These are phyloP conservation scores for Mortierella claussenii DNA, from an alignment of 192 early-diverging fungal genomes.

Conservation along the genomic window DNA sequence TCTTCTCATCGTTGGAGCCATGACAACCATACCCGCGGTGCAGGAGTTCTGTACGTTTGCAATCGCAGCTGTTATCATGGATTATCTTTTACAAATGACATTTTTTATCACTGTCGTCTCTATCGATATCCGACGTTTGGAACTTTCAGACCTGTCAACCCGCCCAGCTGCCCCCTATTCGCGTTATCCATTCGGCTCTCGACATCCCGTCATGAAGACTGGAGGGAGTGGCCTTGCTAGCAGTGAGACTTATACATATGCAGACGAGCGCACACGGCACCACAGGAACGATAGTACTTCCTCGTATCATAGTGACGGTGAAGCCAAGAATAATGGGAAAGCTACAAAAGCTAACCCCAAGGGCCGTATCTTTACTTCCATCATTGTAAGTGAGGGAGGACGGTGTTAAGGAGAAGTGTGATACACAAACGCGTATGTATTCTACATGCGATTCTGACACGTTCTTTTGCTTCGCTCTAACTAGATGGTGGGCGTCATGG, in stretches of 20 bases:
- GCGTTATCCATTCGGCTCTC: slow-evolving; percentile 30
- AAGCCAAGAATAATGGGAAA: slow-evolving; percentile 3
- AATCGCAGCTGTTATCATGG: slow-evolving; percentile 73
- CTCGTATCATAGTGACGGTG: slow-evolving; percentile 26
- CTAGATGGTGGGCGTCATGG: slow-evolving; percentile 49
- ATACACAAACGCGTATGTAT: too few species aligned
- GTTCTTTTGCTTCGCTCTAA: neutral
- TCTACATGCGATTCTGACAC: too few species aligned
- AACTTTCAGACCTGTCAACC: slow-evolving; percentile 48
- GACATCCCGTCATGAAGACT: slow-evolving; percentile 13
- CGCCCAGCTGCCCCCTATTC: slow-evolving; percentile 21
- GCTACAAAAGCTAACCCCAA: slow-evolving; percentile 10
- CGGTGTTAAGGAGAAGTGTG: neutral
- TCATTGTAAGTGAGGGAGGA: slow-evolving; percentile 17
- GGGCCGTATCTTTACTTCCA: slow-evolving; percentile 44
- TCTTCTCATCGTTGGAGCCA: slow-evolving; percentile 66
- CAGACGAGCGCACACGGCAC: slow-evolving; percentile 5
- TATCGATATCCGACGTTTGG: slow-evolving; percentile 83
- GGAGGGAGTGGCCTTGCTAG: neutral
- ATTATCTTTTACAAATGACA: slow-evolving; percentile 83
- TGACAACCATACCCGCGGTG: slow-evolving; percentile 67
- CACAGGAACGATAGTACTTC: slow-evolving; percentile 11
- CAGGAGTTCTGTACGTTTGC: slow-evolving; percentile 83
- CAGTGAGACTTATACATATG: neutral
- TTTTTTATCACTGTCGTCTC: slow-evolving; percentile 84